Evolutionary conservation across 169 alveolate genomes (phyloP).

Genomic region (Plasmodium vivax): DNA sequence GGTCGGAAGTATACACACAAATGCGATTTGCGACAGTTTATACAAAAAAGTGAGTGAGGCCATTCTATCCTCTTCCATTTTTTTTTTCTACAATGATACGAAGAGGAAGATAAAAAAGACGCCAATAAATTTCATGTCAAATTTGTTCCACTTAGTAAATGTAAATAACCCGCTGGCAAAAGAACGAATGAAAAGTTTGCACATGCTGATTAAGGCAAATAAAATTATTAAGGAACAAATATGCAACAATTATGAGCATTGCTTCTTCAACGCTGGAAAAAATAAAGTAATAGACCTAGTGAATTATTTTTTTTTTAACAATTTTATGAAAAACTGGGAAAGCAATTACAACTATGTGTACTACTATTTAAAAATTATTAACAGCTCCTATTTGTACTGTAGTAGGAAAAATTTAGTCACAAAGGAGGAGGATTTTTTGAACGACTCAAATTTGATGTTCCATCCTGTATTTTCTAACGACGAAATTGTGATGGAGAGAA

Average conservation of each 20-base stretch:
- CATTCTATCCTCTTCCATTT: slow-evolving; percentile 25
- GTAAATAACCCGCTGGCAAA: slow-evolving; percentile 6
- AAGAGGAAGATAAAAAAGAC: slow-evolving; percentile 28
- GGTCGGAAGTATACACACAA: slow-evolving; percentile 19
- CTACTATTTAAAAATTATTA: slow-evolving; percentile 49
- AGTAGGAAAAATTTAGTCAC: slow-evolving; percentile 1
- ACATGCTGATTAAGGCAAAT: slow-evolving; percentile 13
- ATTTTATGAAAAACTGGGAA: slow-evolving; percentile 49
- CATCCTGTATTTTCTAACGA: not conserved
- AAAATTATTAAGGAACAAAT: slow-evolving; percentile 47
- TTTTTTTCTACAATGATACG: slow-evolving; percentile 4
- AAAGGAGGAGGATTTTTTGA: slow-evolving; percentile 13
- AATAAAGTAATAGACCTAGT: slow-evolving; percentile 59
- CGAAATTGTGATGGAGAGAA: slow-evolving; percentile 10
- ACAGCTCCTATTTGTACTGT: slow-evolving; percentile 27
- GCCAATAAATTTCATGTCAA: slow-evolving; percentile 57
- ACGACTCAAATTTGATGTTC: not conserved
- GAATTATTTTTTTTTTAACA: slow-evolving; percentile 47
- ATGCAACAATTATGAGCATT: slow-evolving; percentile 53
- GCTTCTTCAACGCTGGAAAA: slow-evolving; percentile 22
- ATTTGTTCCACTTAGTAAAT: slow-evolving; percentile 64
- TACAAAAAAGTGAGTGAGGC: slow-evolving; percentile 10
- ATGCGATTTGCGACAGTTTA: not conserved
- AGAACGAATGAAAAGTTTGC: slow-evolving; percentile 34
- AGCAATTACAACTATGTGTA: slow-evolving; percentile 18